Conservation (phyloP, 2,329 filamentous ascomycete genomes). For the Nemania serpens region DNA sequence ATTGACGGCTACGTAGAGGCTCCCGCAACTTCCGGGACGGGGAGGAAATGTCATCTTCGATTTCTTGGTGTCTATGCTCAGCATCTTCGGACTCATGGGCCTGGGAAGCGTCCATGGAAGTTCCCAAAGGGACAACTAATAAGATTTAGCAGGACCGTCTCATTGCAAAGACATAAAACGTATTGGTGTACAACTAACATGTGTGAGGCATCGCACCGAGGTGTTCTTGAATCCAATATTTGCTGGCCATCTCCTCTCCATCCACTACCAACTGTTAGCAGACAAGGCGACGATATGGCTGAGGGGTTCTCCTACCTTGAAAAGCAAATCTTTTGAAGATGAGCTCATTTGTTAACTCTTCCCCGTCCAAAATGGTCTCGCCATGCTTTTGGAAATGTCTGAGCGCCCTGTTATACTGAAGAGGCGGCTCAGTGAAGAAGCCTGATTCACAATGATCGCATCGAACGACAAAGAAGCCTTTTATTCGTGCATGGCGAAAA, state of each 20-base stretch:
- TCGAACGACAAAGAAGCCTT: constrained; percentile 39
- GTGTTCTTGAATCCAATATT: constrained; percentile 39
- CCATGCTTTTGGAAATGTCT: constrained; percentile 39
- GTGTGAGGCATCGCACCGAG: constrained; percentile 36
- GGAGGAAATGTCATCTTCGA: constrained; percentile 30
- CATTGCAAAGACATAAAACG: background rate
- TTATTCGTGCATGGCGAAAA: constrained; percentile 34
- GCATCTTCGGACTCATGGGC: constrained; percentile 17
- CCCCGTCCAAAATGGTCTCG: constrained; percentile 14
- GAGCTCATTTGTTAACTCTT: constrained; percentile 38
- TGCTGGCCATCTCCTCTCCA: constrained; percentile 36
- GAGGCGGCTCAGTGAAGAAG: constrained; percentile 36
- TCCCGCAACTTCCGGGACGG: constrained; percentile 20
- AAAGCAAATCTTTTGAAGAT: constrained; percentile 40
- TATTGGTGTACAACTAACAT: constrained; percentile 31
- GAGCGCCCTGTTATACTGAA: constrained; percentile 38
- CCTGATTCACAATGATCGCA: constrained; percentile 32
- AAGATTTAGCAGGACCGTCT: constrained; percentile 12
- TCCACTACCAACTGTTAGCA: constrained; percentile 30
- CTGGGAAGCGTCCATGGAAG: constrained; percentile 9
- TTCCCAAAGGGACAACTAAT: constrained; percentile 31
- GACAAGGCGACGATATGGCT: background rate
- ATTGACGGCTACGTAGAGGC: constrained; percentile 13
- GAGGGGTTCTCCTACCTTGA: constrained; percentile 29
- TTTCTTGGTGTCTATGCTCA: constrained; percentile 24